Evolutionary conservation across 2,329 filamentous ascomycete species (phyloP).

Genomic region (Alternaria sp.): DNA sequence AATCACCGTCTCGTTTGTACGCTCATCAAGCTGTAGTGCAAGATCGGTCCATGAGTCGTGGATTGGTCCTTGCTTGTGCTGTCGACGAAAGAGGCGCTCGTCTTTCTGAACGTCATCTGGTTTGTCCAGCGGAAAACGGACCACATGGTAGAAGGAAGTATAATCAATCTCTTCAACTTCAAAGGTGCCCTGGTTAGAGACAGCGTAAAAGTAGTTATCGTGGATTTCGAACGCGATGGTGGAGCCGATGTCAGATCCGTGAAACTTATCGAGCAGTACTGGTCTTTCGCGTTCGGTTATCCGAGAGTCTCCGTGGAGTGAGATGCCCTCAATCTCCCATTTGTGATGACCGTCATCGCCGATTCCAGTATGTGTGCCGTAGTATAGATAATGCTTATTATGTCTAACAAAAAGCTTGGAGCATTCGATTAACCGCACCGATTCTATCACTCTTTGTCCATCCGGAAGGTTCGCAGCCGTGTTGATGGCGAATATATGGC

Average conservation of each 20-base stretch:
- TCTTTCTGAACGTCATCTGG: constrained; percentile 56
- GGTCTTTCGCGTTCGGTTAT: constrained; percentile 50
- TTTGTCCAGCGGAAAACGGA: constrained; percentile 64
- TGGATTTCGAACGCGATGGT: constrained; percentile 76
- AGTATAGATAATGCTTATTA: constrained; percentile 66
- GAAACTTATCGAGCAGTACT: constrained; percentile 63
- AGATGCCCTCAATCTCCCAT: constrained; percentile 65
- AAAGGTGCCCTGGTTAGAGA: constrained; percentile 70
- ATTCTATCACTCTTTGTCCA: constrained; percentile 47
- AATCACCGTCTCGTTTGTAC: constrained; percentile 64
- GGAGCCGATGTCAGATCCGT: constrained; percentile 69
- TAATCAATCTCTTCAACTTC: constrained; percentile 69
- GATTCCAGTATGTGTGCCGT: constrained; percentile 66
- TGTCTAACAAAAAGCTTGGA: constrained; percentile 72
- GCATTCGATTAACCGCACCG: constrained; percentile 40
- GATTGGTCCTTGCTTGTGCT: constrained; percentile 72
- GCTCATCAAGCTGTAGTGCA: constrained; percentile 66
- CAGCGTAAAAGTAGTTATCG: constrained; percentile 69
- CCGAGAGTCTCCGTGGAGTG: constrained; percentile 48
- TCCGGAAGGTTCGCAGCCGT: constrained; percentile 17
- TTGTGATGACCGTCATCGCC: constrained; percentile 63
- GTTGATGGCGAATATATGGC: constrained; percentile 37
- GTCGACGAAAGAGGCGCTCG: constrained; percentile 66
- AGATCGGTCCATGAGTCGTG: constrained; percentile 77
- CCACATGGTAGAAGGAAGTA: constrained; percentile 72